Conservation (phyloP, 306 rosid genomes). For the Psophocarpus tetragonolobus region DNA sequence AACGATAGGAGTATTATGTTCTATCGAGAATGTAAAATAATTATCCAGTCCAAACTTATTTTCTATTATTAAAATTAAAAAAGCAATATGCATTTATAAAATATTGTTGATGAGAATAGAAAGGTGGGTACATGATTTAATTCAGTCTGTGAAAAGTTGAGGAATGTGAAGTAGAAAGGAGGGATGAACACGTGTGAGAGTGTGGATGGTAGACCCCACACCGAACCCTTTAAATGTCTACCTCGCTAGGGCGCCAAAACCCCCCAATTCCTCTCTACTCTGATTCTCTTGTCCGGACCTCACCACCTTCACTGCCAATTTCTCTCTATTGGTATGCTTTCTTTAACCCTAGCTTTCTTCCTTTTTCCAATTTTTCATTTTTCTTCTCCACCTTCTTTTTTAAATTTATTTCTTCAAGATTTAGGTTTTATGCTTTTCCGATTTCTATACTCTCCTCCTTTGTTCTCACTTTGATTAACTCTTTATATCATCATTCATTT, state of each 20-base stretch:
- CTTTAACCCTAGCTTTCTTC: neutral
- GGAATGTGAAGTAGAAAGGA: neutral
- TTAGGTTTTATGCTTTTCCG: neutral
- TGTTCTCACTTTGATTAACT: neutral
- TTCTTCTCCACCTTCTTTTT: neutral
- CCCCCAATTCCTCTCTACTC: neutral
- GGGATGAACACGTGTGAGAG: conserved; percentile 28
- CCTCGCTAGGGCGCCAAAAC: conserved; percentile 8
- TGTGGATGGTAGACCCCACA: conserved; percentile 44
- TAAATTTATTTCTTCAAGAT: neutral
- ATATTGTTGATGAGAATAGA: no score
- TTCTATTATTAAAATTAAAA: no score
- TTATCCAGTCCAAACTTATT: no score
- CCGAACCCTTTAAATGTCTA: conserved; percentile 41
- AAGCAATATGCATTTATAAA: no score
- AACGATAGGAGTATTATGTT: no score
- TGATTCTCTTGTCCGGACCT: neutral
- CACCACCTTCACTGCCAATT: neutral
- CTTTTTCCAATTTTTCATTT: neutral
- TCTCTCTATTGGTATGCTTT: no score
- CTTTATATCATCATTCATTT: neutral
- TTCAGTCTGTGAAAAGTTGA: no score
- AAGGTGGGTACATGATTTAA: no score
- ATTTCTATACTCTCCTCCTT: neutral
- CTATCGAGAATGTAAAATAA: no score